phyloP scores from a whole-genome alignment of 2,329 filamentous ascomycete genomes.

The Fusarium brevicatenulatum region DNA sequence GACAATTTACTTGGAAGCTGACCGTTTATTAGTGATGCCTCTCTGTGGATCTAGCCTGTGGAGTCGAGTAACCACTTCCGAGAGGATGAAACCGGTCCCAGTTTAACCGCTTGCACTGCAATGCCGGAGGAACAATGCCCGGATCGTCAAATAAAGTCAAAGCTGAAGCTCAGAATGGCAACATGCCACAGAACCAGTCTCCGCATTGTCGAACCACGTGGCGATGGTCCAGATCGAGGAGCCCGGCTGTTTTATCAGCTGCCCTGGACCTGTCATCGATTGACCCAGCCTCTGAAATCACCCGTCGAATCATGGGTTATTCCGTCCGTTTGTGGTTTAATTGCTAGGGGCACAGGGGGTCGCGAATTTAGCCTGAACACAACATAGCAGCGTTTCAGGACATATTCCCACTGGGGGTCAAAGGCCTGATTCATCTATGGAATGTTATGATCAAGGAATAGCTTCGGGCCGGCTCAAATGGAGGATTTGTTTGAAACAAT shows the following conservation, averaged over 20 bases:
- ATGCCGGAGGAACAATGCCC: constrained; percentile 19
- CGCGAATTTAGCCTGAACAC: constrained; percentile 11
- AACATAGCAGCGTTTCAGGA: background rate
- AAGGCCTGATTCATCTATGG: background rate
- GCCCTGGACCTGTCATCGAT: background rate
- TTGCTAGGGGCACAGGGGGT: constrained; percentile 1
- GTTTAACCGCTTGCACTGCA: constrained; percentile 11
- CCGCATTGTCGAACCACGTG: constrained; percentile 21
- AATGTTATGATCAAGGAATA: background rate
- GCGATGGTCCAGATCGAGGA: background rate
- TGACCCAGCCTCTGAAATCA: background rate
- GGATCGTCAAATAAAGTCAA: constrained; percentile 1
- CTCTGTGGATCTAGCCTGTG: background rate
- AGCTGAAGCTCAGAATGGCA: background rate
- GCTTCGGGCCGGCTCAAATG: background rate
- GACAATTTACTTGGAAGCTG: background rate
- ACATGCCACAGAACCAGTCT: background rate
- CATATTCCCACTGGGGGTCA: background rate
- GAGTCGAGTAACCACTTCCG: constrained; percentile 3
- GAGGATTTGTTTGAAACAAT: background rate
- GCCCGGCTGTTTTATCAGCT: constrained; percentile 6
- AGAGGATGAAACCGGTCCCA: background rate
- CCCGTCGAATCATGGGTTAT: background rate
- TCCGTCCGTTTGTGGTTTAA: background rate
- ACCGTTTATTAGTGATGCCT: background rate